Base-by-base conservation (phyloP, 495 filamentous ascomycete species). In the Trichoderma virens region DNA sequence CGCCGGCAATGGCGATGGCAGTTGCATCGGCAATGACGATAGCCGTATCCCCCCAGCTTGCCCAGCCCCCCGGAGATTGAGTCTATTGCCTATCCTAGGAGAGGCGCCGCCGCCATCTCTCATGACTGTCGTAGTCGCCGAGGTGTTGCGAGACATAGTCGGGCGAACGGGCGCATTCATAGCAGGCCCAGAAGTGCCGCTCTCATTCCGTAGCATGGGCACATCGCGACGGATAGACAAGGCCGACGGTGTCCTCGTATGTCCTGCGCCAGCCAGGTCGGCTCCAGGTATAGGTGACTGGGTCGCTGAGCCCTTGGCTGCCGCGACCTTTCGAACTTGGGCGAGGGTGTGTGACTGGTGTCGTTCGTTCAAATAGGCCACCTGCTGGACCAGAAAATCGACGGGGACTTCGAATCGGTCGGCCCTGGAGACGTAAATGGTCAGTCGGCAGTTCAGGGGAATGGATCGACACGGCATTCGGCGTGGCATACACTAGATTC, bases 291-390 rank as follows among this genome's bases (percentile, higher is more conserved):
- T 73, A 25, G 82, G 81, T n/a, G 79, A 82, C 0, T 80, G 80
- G 8, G 79, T 78, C 25, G 74, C 68, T 20, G 80, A 80, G 64
- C 82, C 82, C 32, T 79, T 82, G 20, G 74, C 68, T 2, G 74
- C 71, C 4, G 67, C 64, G 32, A 89, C 87, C 75, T 87, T 93
- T 60, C 88, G 84, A 84, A 98, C 92, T 76, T 97, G 93, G 7
- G 90, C 91, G 67, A 90, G 85, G 39, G 97, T 89, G 72, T 96
- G 89, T 0, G 88, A 88, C 7, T 95, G 80, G 74, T 98, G 91
- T 51, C 89, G 85, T 75, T 98, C 92, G 69, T 95, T 96, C 2
- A 97, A 86, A 88, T 92, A 97, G 76, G 91, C 91, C 66, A 91
- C 91, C 73, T 98, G 91, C 72, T 97, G 93, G 5, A 97, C 85